Evolutionary conservation across 768 basidiomycete genomes (phyloP).

Genomic region (Nidularia pulvinata): DNA sequence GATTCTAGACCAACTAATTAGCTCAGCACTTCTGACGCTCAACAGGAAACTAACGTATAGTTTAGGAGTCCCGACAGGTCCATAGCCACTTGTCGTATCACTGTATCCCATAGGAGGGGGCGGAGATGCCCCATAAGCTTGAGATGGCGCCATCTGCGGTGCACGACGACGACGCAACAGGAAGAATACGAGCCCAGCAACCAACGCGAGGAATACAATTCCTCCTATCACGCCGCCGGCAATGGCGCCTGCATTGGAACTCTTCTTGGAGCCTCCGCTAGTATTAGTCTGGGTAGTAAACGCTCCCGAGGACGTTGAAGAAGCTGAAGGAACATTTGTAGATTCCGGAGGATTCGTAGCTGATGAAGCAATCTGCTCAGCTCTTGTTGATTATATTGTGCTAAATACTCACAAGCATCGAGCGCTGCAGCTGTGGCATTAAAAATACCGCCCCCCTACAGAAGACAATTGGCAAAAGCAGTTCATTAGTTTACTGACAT

Average conservation of each 20-base stretch:
- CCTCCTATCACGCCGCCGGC: slow-evolving; percentile 67
- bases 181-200: slow-evolving; percentile 27
- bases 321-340: slow-evolving; percentile 19
- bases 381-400: no score
- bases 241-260: slow-evolving; percentile 46
- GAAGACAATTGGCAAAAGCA: background rate
- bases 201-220: slow-evolving; percentile 40
- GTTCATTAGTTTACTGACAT: background rate
- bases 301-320: slow-evolving; percentile 9
- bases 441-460: slow-evolving; percentile 26
- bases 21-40: background rate
- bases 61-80: slow-evolving; percentile 21
- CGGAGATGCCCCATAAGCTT: slow-evolving; percentile 10
- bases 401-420: slow-evolving; percentile 8
- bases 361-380: no score
- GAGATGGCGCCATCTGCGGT: slow-evolving; percentile 14
- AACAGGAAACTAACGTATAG: slow-evolving; percentile 33
- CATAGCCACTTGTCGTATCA: slow-evolving; percentile 10
- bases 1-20: slow-evolving; percentile 19
- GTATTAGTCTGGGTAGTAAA: slow-evolving; percentile 8
- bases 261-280: slow-evolving; percentile 8
- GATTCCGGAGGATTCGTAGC: slow-evolving; percentile 26
- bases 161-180: slow-evolving; percentile 20
- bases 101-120: slow-evolving; percentile 16
- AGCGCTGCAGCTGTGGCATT: slow-evolving; percentile 24